These are phyloP conservation scores for Bruguiera gymnorhiza DNA, from an alignment of 345 rosid genomes.

Conservation along the genomic window DNA sequence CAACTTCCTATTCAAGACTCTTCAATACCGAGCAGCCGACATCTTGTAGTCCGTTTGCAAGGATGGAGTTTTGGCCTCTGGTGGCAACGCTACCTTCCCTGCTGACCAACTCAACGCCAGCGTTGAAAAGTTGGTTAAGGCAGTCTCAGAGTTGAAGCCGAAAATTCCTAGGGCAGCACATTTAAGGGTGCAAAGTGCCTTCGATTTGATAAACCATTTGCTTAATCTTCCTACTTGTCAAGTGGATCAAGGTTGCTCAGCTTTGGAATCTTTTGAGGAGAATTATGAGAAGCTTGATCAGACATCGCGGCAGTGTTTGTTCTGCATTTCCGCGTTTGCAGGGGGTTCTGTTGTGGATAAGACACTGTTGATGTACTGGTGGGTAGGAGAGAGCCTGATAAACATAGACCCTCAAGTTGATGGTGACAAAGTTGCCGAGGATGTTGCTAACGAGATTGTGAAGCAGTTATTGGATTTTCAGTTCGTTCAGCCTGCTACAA, in stretches of 20 bases:
- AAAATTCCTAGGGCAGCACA: no score
- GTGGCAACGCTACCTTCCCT: background rate
- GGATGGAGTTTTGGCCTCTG: background rate
- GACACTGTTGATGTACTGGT: constrained; percentile 22
- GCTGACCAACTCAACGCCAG: background rate
- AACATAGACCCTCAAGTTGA: background rate
- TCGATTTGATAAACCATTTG: background rate
- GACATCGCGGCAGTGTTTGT: background rate
- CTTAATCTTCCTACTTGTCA: background rate
- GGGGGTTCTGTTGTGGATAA: constrained; percentile 18
- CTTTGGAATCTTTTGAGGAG: background rate
- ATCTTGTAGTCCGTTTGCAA: background rate
- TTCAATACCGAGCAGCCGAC: background rate
- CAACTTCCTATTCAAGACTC: background rate
- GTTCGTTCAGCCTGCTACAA: constrained; percentile 34
- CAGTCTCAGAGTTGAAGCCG: background rate
- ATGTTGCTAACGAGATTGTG: background rate
- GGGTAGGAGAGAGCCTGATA: constrained; percentile 45
- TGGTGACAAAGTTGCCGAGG: background rate
- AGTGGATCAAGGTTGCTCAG: background rate
- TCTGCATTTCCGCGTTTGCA: constrained; percentile 21
- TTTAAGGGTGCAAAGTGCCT: background rate
- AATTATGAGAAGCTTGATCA: background rate
- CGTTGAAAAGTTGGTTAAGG: accelerated
- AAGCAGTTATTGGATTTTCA: background rate